Conservation (phyloP, 2,329 filamentous ascomycete genomes). For the Parasarocladium wereldwijsianum region DNA sequence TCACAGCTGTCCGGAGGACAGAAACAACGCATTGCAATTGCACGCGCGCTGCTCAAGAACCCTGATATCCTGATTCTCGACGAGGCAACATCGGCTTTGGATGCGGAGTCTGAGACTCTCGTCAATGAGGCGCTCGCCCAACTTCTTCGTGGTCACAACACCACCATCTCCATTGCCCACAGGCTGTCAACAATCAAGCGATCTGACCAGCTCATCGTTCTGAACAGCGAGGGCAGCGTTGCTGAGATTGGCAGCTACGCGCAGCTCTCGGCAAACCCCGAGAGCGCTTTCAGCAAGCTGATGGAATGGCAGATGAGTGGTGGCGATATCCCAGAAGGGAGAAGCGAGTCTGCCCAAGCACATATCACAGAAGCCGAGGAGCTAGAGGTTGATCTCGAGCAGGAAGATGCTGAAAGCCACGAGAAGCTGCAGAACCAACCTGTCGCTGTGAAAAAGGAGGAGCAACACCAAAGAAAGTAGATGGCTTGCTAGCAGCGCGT, state of each 20-base stretch:
- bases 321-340: constrained; percentile 42
- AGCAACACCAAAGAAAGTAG: too few species aligned
- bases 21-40: constrained; percentile 96
- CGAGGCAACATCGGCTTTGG: constrained; percentile 88
- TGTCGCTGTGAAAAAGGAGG: constrained; percentile 15
- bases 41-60: constrained; percentile 82
- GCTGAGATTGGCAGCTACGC: constrained; percentile 81
- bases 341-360: constrained; percentile 16
- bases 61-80: constrained; percentile 95
- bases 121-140: constrained; percentile 81
- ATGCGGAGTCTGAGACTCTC: constrained; percentile 91
- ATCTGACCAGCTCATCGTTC: constrained; percentile 85
- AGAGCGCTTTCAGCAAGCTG: constrained; percentile 81
- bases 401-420: constrained; percentile 12
- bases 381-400: constrained; percentile 33
- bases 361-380: constrained; percentile 37
- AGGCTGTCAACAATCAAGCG: constrained; percentile 92
- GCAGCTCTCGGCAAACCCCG: constrained; percentile 54
- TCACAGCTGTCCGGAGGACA: constrained; percentile 92
- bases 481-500: too few species aligned
- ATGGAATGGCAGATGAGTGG: constrained; percentile 99
- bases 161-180: constrained; percentile 95
- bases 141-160: constrained; percentile 75
- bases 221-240: constrained; percentile 73
- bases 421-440: constrained; percentile 18